A percentile compares a stretch with the other conserved stretches of the same genome.
phyloP scores from a whole-genome alignment of 139 green algal species.

The Astrephomene gubernaculifera region DNA sequence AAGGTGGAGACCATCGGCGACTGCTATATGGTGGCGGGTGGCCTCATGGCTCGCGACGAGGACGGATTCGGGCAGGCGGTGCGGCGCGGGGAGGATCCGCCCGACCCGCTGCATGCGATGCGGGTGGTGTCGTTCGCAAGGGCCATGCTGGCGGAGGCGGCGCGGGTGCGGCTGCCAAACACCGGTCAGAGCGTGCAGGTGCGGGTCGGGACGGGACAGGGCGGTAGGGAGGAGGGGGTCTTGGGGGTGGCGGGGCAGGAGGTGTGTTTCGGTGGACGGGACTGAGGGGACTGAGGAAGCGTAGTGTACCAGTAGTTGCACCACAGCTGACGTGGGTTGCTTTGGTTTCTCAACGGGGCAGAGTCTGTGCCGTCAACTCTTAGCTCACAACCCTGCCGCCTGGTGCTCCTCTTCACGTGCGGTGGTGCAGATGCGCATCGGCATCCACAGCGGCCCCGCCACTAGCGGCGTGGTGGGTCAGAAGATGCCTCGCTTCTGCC shows the following conservation, averaged over 20 bases:
- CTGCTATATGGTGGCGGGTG: conserved; percentile 60
- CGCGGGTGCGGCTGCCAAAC: conserved; percentile 20
- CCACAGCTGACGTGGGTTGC: neutral
- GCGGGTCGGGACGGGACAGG: neutral
- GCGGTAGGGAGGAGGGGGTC: neutral
- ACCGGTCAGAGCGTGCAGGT: conserved; percentile 18
- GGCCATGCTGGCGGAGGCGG: conserved; percentile 30
- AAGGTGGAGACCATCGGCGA: conserved; percentile 69
- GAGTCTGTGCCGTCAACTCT: neutral
- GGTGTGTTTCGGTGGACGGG: neutral
- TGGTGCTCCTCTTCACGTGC: neutral
- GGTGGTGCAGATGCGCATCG: conserved; percentile 34
- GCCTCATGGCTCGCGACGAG: conserved; percentile 8
- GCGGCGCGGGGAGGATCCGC: neutral
- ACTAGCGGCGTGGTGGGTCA: conserved; percentile 31
- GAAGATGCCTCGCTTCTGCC: conserved; percentile 39
- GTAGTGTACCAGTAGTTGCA: neutral
- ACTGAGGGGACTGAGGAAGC: neutral
- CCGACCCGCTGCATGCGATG: conserved; percentile 12
- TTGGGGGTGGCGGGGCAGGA: neutral
- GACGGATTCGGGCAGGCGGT: conserved; percentile 12
- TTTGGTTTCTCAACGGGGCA: neutral
- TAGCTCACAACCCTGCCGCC: neutral
- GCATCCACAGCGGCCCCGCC: conserved; percentile 40
- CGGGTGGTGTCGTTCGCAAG: conserved; percentile 19